These are phyloP conservation scores for Haematococcus sp. DNA, from an alignment of 139 green algal genomes.

Conservation along the genomic window DNA sequence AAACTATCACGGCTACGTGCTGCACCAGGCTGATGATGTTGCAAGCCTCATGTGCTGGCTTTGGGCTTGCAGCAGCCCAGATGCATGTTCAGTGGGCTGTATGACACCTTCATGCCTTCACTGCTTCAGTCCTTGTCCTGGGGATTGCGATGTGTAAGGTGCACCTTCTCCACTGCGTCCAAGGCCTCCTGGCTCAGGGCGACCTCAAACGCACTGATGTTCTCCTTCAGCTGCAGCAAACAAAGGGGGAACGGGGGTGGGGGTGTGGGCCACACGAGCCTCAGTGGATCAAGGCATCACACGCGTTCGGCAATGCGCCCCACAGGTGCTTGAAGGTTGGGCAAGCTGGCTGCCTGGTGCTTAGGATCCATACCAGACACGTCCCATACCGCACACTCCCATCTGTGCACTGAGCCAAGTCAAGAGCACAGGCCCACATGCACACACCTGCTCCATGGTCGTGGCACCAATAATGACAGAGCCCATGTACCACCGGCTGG, in stretches of 20 bases:
- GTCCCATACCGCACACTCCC: neutral
- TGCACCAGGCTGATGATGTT: too few relatives aligned
- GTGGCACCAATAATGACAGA: slow-evolving; percentile 58
- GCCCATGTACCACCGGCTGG: slow-evolving; percentile 37
- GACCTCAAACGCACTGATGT: slow-evolving; percentile 36
- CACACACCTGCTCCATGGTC: slow-evolving; percentile 48
- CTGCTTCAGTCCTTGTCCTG: slow-evolving; percentile 54
- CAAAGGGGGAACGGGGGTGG: neutral
- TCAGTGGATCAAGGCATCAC: neutral
- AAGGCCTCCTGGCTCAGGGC: slow-evolving; percentile 30
- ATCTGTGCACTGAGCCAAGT: neutral
- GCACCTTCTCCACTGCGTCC: slow-evolving; percentile 48
- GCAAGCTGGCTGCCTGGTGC: too few relatives aligned
- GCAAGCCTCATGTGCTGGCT: too few relatives aligned
- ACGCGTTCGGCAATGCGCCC: neutral
- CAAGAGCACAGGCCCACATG: too few relatives aligned
- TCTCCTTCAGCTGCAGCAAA: slow-evolving; percentile 44
- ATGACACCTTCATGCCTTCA: too few relatives aligned
- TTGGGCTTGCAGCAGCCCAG: too few relatives aligned
- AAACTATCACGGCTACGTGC: too few relatives aligned
- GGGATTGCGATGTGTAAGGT: slow-evolving; percentile 55
- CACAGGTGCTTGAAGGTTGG: neutral
- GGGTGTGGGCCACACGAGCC: neutral
- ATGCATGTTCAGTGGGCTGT: too few relatives aligned
- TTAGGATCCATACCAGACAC: neutral